Percentiles rank a stretch among this genome's conserved stretches.
phyloP scores from a whole-genome alignment of 805 yeast genomes.

The Priceomyces castillae region DNA sequence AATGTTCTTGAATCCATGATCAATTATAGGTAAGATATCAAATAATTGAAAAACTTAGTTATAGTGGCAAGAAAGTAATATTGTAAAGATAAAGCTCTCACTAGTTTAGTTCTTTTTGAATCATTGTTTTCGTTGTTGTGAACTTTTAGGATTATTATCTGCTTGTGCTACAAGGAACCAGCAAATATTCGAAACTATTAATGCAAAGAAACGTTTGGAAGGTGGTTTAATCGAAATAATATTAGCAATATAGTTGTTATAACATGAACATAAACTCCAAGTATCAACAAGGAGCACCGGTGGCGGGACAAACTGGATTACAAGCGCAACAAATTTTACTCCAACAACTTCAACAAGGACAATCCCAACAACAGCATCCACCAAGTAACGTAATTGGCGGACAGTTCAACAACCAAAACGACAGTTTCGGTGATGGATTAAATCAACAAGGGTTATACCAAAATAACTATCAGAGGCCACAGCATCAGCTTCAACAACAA shows the following conservation, averaged over 20 bases:
- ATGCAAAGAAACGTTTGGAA: background rate
- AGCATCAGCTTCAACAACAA: constrained; percentile 23
- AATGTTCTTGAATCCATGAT: background rate
- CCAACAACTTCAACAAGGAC: constrained; percentile 43
- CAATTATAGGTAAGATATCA: background rate
- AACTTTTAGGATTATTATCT: background rate
- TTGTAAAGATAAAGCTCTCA: no score
- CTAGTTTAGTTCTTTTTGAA: no score
- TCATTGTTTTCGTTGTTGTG: background rate
- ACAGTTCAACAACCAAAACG: constrained; percentile 13
- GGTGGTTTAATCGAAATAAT: background rate
- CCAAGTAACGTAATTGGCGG: constrained; percentile 10
- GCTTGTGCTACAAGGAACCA: background rate
- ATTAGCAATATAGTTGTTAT: background rate
- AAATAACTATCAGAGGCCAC: constrained; percentile 20
- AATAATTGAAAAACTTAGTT: background rate
- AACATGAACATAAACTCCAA: constrained; percentile 35
- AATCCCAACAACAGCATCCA: constrained; percentile 20
- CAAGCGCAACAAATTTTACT: constrained; percentile 44
- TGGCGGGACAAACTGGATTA: constrained; percentile 31
- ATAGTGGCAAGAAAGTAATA: no score
- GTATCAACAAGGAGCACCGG: constrained; percentile 30
- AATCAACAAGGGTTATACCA: constrained; percentile 18
- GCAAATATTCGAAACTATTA: background rate
- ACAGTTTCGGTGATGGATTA: constrained; percentile 15